A percentile compares a stretch with the other conserved stretches of the same genome.
These are phyloP conservation scores for Berberis thunbergii DNA, from an alignment of 164 flowering plant genomes.

Conservation along the genomic window DNA sequence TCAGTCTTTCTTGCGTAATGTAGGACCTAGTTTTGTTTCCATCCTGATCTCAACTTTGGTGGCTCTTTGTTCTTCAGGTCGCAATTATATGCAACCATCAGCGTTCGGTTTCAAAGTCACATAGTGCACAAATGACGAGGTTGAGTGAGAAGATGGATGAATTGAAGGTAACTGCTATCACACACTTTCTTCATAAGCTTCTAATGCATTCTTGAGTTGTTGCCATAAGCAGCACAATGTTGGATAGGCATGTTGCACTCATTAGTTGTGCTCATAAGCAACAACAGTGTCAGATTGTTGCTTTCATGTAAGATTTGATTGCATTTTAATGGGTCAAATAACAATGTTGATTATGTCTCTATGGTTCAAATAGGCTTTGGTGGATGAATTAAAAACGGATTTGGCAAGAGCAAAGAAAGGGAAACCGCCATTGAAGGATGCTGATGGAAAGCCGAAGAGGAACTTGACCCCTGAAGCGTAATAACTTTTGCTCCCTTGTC, in stretches of 20 bases:
- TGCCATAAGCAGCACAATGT: background rate
- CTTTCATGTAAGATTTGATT: too few species aligned
- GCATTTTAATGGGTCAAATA: too few species aligned
- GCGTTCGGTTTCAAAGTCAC: conserved; percentile 81
- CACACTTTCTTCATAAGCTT: background rate
- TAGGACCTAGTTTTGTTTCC: background rate
- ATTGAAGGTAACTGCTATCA: conserved; percentile 46
- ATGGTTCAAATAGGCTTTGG: conserved; percentile 28
- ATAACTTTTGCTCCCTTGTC: conserved; percentile 1
- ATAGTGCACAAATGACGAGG: conserved; percentile 59
- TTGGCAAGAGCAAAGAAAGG: conserved; percentile 83
- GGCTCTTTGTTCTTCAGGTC: conserved; percentile 43
- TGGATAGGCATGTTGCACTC: background rate
- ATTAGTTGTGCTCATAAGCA: too few species aligned
- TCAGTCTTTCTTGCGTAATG: background rate
- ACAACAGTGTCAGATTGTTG: too few species aligned
- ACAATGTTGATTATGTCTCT: too few species aligned
- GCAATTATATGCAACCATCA: conserved; percentile 99
- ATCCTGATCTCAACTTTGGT: background rate
- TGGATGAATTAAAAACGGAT: conserved; percentile 62
- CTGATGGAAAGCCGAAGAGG: conserved; percentile 75
- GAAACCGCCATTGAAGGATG: conserved; percentile 68
- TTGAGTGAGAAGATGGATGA: conserved; percentile 69
- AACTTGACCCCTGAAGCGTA: conserved; percentile 85
- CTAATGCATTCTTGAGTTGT: background rate